Evolutionary conservation across 176 grass and related monocot species (phyloP).

Genomic region (Poa pratensis): DNA sequence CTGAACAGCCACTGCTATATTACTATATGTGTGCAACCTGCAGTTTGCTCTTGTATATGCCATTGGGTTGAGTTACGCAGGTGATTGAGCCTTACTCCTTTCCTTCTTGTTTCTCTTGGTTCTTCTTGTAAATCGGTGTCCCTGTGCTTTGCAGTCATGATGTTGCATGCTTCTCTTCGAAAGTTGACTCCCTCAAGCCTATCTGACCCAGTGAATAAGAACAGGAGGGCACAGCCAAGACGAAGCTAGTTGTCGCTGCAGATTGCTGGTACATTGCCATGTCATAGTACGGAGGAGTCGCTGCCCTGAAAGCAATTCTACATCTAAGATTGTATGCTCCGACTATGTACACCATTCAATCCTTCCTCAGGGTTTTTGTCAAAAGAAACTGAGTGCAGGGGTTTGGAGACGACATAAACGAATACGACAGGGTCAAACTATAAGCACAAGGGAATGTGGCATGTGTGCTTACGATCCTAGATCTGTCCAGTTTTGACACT

Average conservation of each 20-base stretch:
- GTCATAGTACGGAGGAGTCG: background rate
- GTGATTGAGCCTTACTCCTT: slow-evolving; percentile 40
- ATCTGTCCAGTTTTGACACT: background rate
- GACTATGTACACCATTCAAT: background rate
- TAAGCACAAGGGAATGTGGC: background rate
- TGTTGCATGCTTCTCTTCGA: slow-evolving; percentile 80
- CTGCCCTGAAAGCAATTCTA: background rate
- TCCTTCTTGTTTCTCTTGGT: slow-evolving; percentile 4
- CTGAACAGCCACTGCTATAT: slow-evolving; percentile 53
- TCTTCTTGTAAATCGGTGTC: background rate
- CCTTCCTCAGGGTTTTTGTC: background rate
- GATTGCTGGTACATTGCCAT: background rate
- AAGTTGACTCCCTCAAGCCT: slow-evolving; percentile 80
- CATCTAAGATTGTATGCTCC: slow-evolving; percentile 5
- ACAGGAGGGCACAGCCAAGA: slow-evolving; percentile 56
- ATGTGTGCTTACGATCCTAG: background rate
- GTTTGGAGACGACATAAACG: background rate
- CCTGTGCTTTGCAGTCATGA: slow-evolving; percentile 65
- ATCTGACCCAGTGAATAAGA: slow-evolving; percentile 44
- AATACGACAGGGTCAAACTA: background rate
- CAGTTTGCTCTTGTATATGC: slow-evolving; percentile 77
- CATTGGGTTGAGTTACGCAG: slow-evolving; percentile 75
- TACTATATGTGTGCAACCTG: slow-evolving; percentile 78
- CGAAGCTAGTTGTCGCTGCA: slow-evolving; percentile 33
- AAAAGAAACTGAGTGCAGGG: background rate